These are phyloP conservation scores for Lolium perenne DNA, from an alignment of 176 grass and related monocot genomes.

Conservation along the genomic window DNA sequence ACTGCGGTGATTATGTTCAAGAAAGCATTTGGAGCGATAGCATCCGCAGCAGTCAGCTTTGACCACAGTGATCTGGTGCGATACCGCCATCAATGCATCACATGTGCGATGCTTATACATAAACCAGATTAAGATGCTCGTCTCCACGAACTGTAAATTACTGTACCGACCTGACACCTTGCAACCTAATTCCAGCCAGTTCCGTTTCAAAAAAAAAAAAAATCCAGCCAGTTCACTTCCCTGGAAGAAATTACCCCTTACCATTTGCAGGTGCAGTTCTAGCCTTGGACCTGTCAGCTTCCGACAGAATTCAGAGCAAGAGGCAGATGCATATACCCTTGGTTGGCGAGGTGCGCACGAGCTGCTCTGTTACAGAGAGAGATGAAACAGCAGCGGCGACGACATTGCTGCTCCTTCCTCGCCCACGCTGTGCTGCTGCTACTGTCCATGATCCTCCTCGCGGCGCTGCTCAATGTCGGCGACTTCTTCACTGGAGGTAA, in stretches of 20 bases:
- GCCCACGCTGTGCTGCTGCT: background rate
- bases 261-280: background rate
- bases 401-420: background rate
- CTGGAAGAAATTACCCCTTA: no score
- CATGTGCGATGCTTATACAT: background rate
- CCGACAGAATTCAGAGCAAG: background rate
- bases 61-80: background rate
- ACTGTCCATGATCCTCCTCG: background rate
- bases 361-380: background rate
- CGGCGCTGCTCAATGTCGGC: background rate
- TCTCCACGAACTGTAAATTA: background rate
- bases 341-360: no score
- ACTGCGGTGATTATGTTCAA: background rate
- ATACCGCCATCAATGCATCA: constrained; percentile 2
- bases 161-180: background rate
- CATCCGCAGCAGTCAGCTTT: background rate
- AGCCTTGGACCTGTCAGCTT: background rate
- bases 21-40: background rate
- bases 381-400: background rate
- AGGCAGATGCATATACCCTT: background rate
- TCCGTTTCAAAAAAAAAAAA: no score
- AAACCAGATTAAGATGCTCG: background rate
- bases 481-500: background rate
- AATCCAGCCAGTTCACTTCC: background rate
- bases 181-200: no score